phyloP scores from a whole-genome alignment of 2,329 filamentous ascomycete species.

The Pyricularia pennisetigena region DNA sequence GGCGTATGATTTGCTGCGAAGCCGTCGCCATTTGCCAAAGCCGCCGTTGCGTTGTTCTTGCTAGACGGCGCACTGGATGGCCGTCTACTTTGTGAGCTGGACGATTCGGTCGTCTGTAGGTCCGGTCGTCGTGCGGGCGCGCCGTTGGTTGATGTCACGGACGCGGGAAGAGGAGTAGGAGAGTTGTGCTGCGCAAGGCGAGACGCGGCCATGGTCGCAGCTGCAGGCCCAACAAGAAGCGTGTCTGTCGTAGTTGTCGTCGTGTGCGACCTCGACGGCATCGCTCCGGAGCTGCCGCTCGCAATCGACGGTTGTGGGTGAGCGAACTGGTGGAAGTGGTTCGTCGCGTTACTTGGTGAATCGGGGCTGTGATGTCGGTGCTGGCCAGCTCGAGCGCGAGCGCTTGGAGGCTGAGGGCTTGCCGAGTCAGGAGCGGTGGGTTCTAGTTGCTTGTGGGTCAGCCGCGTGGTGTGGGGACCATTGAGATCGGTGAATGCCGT shows the following conservation, averaged over 20 bases:
- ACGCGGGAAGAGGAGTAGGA: neutral
- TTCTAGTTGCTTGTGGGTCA: slow-evolving; percentile 5
- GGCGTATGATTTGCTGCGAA: slow-evolving; percentile 8
- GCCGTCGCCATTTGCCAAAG: neutral
- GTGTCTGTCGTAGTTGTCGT: neutral
- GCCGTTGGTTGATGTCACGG: neutral
- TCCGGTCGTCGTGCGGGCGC: neutral
- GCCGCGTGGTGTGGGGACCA: slow-evolving; percentile 3
- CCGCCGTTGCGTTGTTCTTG: slow-evolving; percentile 16
- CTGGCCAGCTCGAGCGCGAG: slow-evolving; percentile 1
- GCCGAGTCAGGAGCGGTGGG: slow-evolving; percentile 5
- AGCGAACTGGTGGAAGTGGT: slow-evolving; percentile 2
- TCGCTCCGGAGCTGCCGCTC: slow-evolving; percentile 6
- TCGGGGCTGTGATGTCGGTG: slow-evolving; percentile 4
- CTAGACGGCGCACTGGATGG: slow-evolving; percentile 36
- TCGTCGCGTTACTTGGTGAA: neutral
- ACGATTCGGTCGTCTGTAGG: neutral
- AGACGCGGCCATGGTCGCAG: neutral
- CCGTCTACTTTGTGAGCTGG: slow-evolving; percentile 16
- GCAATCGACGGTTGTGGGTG: slow-evolving; percentile 2
- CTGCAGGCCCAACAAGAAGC: neutral
- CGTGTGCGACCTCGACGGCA: slow-evolving; percentile 6
- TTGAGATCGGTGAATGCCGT: slow-evolving; percentile 9
- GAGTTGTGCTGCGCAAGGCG: neutral
- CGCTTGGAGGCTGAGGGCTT: neutral